Evolutionary conservation across 148 eudicot genomes (phyloP).

Genomic region (Arctostaphylos glauca): DNA sequence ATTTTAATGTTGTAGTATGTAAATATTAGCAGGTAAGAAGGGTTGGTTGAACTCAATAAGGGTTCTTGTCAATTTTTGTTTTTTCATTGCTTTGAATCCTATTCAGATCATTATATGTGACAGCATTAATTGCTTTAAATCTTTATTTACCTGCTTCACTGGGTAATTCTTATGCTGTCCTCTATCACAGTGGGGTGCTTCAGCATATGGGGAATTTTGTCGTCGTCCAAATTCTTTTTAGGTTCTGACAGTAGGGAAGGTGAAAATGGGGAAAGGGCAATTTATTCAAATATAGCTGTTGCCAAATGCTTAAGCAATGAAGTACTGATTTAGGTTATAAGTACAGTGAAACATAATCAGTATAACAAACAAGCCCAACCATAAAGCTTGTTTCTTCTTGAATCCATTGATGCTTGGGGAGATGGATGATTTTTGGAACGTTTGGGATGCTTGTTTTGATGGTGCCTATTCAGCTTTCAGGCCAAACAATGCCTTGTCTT

Average conservation of each 20-base stretch:
- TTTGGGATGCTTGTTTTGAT: too few species aligned
- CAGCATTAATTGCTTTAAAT: not conserved
- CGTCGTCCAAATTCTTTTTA: not conserved
- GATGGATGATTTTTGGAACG: too few species aligned
- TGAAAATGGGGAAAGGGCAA: not conserved
- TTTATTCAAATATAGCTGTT: not conserved
- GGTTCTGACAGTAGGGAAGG: not conserved
- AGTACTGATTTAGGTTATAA: not conserved
- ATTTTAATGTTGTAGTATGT: not conserved
- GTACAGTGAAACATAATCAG: too few species aligned
- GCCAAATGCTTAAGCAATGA: not conserved
- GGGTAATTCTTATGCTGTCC: not conserved
- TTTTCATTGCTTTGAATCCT: not conserved
- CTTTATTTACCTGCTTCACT: not conserved
- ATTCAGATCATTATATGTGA: not conserved
- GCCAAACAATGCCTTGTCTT: too few species aligned
- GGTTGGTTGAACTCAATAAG: not conserved
- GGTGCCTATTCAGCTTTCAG: too few species aligned
- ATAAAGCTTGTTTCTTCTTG: too few species aligned
- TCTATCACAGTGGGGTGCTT: not conserved
- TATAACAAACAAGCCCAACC: too few species aligned
- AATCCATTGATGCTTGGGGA: too few species aligned
- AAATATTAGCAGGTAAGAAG: not conserved
- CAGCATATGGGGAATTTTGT: not conserved
- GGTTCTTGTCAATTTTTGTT: not conserved